Conservation (phyloP, 139 green algal genomes). For the Monoraphidium neglectum region DNA sequence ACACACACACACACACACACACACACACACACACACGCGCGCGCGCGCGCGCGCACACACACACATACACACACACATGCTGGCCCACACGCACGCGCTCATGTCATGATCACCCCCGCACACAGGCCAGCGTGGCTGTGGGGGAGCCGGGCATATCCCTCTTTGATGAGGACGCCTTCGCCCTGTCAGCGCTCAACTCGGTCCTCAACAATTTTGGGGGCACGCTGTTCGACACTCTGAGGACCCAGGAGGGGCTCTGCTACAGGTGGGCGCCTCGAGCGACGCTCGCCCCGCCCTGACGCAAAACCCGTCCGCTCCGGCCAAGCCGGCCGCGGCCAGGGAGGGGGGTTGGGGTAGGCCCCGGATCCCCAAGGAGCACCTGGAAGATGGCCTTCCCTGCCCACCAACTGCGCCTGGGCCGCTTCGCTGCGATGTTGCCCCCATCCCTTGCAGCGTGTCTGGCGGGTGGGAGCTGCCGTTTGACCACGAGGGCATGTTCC, state of each 20-base stretch:
- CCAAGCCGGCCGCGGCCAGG: too few relatives aligned
- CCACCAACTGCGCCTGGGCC: background rate
- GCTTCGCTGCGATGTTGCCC: background rate
- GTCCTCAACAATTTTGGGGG: conserved; percentile 84
- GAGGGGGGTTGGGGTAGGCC: background rate
- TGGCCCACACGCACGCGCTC: too few relatives aligned
- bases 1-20: too few relatives aligned
- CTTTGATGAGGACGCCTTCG: conserved; percentile 58
- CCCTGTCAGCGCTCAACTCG: conserved; percentile 64
- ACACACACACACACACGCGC: too few relatives aligned
- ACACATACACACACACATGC: too few relatives aligned
- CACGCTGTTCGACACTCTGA: conserved; percentile 72
- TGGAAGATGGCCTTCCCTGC: background rate
- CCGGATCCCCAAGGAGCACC: background rate
- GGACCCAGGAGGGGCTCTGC: conserved; percentile 66
- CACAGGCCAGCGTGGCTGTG: conserved; percentile 57
- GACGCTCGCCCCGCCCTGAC: too few relatives aligned
- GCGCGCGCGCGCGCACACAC: too few relatives aligned
- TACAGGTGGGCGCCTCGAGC: too few relatives aligned
- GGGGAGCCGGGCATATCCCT: conserved; percentile 66
- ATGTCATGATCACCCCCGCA: background rate
- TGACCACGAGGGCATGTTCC: conserved; percentile 78
- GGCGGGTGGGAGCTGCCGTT: conserved; percentile 66
- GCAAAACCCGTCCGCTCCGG: too few relatives aligned
- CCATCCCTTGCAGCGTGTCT: background rate